phyloP scores from a whole-genome alignment of 2,329 filamentous ascomycete genomes.

The Byssochlamys sp. region DNA sequence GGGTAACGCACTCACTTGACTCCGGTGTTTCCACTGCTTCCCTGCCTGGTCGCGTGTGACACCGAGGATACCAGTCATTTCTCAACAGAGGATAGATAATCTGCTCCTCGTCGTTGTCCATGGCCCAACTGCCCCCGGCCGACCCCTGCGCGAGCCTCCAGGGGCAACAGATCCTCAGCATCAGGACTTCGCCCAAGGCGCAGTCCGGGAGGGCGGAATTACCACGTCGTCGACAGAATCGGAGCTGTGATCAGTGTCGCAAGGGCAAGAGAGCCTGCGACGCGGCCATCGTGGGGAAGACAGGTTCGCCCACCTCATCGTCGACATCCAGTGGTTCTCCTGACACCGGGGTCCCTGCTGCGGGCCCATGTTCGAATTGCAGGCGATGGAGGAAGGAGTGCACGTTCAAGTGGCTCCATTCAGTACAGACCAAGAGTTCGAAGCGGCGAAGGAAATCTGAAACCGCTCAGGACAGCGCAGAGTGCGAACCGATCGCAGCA shows the following conservation, averaged over 20 bases:
- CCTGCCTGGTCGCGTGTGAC: background rate
- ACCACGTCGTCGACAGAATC: slow-evolving; percentile 28
- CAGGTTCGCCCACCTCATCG: background rate
- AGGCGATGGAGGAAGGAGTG: slow-evolving; percentile 36
- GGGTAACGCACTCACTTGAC: background rate
- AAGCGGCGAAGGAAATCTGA: slow-evolving; percentile 1
- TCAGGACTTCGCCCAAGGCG: background rate
- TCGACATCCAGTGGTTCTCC: background rate
- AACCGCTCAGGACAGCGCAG: background rate
- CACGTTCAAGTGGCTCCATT: slow-evolving; percentile 37
- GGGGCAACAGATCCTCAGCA: background rate
- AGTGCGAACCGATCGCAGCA: background rate
- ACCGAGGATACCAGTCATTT: background rate
- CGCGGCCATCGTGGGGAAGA: slow-evolving; percentile 19
- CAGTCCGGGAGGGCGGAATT: background rate
- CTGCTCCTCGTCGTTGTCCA: background rate
- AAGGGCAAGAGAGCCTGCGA: slow-evolving; percentile 39
- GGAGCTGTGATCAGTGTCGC: slow-evolving; percentile 40
- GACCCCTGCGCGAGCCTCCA: background rate
- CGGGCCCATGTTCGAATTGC: slow-evolving; percentile 32
- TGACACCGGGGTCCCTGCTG: background rate
- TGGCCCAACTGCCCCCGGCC: background rate
- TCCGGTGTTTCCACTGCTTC: background rate
- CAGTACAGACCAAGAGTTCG: slow-evolving; percentile 12
- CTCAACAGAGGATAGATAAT: no score